Base-by-base conservation (phyloP, 495 filamentous ascomycete species). In the Glutinoglossum americanum region DNA sequence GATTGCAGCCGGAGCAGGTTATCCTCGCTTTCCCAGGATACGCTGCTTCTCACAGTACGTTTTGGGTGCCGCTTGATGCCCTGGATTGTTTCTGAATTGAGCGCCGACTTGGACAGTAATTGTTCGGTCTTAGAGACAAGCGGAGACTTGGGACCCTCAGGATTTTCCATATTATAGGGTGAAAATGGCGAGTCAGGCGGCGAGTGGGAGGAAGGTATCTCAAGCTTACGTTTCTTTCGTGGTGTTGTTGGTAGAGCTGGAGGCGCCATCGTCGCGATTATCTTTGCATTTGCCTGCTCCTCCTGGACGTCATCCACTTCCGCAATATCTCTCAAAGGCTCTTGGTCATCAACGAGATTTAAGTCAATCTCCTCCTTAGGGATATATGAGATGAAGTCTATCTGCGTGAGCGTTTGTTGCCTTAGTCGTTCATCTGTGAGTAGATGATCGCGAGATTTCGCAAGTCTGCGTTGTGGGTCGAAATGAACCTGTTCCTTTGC, bases 141-240 rank as follows among this genome's bases (percentile, higher is more conserved):
- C 26, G 33, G 41, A n/a, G 59, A 56, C 15, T 9, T 41, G 19
- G 27, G 49, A 37, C 30, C 33, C 15, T 6, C 54, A 30, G n/a
- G 60, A 35, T 28, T 32, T 58, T 6, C 56, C 57, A 26, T 55
- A 59, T 33, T 13, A 30, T 59, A 60, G 13, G 59, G 62, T 13
- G 69, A 70, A 17, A 69, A 45, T 1, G 67, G 66, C 6, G 66
- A 63, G 8, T 68, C 67, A n/a, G 64, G 57, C 10, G 69, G 66
- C 21, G 69, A 68, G 53, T 71, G 69, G 10, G 69, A 71, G 9
- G 68, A 71, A 15, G 66, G 66, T 27, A 71, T 64, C 48, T 68
- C 67, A 19, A 55, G 61, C 48, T 17, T 53, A n/a, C 25, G 3
- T 13, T 56, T 39, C 23, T 56, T 56, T 15, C 39, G 33, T 13